A percentile compares a stretch with the other conserved stretches of the same genome.
These are phyloP conservation scores for Trichoderma atrobrunneum DNA, from an alignment of 2,329 filamentous ascomycete genomes.

Conservation along the genomic window DNA sequence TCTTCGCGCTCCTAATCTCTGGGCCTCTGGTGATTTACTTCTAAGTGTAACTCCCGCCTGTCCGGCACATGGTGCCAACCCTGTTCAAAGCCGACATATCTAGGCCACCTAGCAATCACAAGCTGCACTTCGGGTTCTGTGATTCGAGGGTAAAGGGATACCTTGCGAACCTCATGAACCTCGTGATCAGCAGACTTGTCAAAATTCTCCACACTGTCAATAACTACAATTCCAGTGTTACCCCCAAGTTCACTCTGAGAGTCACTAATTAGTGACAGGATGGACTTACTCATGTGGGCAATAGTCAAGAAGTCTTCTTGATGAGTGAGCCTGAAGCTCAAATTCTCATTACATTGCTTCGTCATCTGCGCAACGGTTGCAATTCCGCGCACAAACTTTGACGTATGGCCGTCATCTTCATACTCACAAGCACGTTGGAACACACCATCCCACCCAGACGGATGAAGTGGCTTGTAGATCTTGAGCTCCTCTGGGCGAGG, in stretches of 20 bases:
- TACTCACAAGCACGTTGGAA: neutral
- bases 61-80: too few species aligned
- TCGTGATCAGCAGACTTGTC: too few species aligned
- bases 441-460: neutral
- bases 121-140: too few species aligned
- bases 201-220: too few species aligned
- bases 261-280: neutral
- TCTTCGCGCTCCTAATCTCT: too few species aligned
- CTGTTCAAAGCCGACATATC: too few species aligned
- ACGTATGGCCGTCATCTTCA: neutral
- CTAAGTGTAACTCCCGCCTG: too few species aligned
- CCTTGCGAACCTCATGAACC: too few species aligned
- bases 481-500: neutral
- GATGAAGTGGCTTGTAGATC: neutral
- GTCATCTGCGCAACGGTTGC: neutral
- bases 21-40: too few species aligned
- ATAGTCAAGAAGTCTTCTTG: neutral
- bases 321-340: neutral
- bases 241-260: neutral
- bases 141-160: too few species aligned
- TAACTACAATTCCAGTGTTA: neutral
- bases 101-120: too few species aligned
- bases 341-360: neutral
- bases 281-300: neutral
- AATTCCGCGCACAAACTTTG: neutral